Evolutionary conservation across 2,329 filamentous ascomycete genomes (phyloP).

Genomic region (Neonectria faginata): DNA sequence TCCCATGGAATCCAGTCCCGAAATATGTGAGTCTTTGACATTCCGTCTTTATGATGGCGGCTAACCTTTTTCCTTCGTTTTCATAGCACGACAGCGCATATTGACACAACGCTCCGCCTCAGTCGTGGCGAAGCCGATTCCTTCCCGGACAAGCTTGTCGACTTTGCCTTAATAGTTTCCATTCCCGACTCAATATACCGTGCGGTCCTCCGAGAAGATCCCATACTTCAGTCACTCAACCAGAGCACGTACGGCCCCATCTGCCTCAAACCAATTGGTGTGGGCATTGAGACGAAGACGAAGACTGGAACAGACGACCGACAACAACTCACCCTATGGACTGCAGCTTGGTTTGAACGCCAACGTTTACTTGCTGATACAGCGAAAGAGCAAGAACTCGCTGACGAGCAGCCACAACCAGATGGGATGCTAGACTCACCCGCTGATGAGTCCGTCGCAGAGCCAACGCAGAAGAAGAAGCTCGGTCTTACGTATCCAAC

Average conservation of each 20-base stretch:
- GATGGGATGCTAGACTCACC: not conserved
- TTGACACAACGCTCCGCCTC: not conserved
- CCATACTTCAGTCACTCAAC: slow-evolving; percentile 9
- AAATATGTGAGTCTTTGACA: not conserved
- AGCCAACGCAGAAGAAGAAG: not conserved
- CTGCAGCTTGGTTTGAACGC: slow-evolving; percentile 1
- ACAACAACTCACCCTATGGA: slow-evolving; percentile 9
- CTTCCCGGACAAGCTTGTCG: slow-evolving; percentile 4
- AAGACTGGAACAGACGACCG: slow-evolving; percentile 3
- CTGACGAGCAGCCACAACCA: not conserved
- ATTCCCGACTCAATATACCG: not conserved
- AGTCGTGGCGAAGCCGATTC: slow-evolving; percentile 1
- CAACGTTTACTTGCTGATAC: not conserved
- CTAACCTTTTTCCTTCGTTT: not conserved
- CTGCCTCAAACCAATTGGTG: not conserved
- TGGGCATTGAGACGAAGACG: not conserved
- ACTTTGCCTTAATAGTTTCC: slow-evolving; percentile 5
- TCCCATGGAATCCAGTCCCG: slow-evolving; percentile 5
- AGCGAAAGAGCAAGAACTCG: too few species aligned
- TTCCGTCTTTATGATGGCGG: too few species aligned
- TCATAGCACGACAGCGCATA: not conserved
- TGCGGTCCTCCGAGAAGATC: slow-evolving; percentile 4
- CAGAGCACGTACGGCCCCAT: not conserved
- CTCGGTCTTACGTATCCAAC: not conserved
- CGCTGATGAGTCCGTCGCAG: not conserved